These are phyloP conservation scores for Eucalyptus sideroxylon DNA, from an alignment of 345 rosid genomes.

Conservation along the genomic window DNA sequence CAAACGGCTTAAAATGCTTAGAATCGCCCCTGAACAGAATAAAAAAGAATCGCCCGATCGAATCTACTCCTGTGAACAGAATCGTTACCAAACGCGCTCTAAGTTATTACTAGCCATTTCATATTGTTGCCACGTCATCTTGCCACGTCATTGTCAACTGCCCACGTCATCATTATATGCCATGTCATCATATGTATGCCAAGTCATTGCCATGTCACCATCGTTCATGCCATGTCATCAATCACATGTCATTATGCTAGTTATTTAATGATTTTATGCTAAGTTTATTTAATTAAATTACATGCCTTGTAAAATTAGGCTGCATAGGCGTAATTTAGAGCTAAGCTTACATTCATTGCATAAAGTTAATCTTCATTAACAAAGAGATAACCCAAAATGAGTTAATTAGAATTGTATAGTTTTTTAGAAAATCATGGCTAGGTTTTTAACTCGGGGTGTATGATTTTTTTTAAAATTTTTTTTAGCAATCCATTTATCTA, in stretches of 20 bases:
- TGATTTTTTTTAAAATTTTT: no score
- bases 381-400: neutral
- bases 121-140: neutral
- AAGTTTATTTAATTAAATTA: no score
- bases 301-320: neutral
- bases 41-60: no score
- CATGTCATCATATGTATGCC: neutral
- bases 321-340: neutral
- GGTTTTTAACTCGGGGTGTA: neutral
- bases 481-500: neutral
- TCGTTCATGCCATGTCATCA: neutral
- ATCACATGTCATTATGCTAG: neutral
- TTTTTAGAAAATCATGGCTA: neutral
- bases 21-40: no score
- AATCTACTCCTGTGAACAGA: no score
- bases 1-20: no score
- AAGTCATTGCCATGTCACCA: neutral
- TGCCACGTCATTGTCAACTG: neutral
- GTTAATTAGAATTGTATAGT: neutral
- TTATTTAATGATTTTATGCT: neutral
- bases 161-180: neutral
- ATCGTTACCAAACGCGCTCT: no score
- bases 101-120: neutral
- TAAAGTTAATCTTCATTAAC: neutral
- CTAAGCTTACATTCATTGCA: neutral